These are phyloP conservation scores for Aspergillus latus DNA, from an alignment of 2,329 filamentous ascomycete species.

Conservation along the genomic window DNA sequence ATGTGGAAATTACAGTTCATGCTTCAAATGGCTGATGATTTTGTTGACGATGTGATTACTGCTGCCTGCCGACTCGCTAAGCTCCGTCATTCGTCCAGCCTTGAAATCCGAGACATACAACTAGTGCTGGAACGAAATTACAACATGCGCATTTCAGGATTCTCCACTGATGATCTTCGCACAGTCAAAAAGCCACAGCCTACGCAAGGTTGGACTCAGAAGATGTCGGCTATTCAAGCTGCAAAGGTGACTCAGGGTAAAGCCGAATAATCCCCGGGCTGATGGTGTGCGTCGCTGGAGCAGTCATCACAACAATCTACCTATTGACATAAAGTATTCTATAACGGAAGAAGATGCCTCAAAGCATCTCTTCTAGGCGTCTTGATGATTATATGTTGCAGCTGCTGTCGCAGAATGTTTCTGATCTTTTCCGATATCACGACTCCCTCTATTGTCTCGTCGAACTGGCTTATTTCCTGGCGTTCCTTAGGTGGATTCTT, in stretches of 20 bases:
- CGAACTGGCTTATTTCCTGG: too few relatives aligned
- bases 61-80: slow-evolving; percentile 89
- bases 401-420: too few relatives aligned
- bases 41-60: slow-evolving; percentile 87
- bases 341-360: too few relatives aligned
- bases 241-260: slow-evolving; percentile 67
- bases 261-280: slow-evolving; percentile 30
- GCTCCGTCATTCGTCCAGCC: slow-evolving; percentile 81
- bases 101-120: slow-evolving; percentile 86
- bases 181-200: slow-evolving; percentile 94
- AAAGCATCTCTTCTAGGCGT: too few relatives aligned
- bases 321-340: too few relatives aligned
- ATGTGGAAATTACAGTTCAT: slow-evolving; percentile 62
- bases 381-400: too few relatives aligned
- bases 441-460: too few relatives aligned
- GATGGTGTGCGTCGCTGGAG: too few relatives aligned
- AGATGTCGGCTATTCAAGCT: slow-evolving; percentile 95
- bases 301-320: too few relatives aligned
- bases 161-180: slow-evolving; percentile 88
- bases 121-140: slow-evolving; percentile 80
- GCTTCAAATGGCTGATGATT: slow-evolving; percentile 85
- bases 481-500: too few relatives aligned
- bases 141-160: slow-evolving; percentile 91
- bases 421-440: too few relatives aligned
- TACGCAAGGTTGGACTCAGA: slow-evolving; percentile 83